Evolutionary conservation across 192 early-diverging fungal species (phyloP).

Genomic region (Neocallimastix lanati): DNA sequence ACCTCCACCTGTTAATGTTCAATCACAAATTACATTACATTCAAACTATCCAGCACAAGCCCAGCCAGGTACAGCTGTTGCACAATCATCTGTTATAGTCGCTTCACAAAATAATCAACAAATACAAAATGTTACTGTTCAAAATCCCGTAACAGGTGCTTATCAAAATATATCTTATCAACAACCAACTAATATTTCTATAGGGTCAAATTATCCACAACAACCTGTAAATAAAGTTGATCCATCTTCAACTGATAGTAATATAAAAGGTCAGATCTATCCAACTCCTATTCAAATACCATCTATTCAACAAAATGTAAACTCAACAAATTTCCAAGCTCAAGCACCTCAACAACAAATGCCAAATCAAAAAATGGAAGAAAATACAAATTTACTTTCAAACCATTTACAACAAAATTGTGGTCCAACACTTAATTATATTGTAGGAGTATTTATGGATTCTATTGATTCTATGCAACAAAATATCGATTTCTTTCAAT

Average conservation of each 20-base stretch:
- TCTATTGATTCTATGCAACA: not conserved
- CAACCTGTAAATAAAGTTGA: not conserved
- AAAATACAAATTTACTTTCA: not conserved
- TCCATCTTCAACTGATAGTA: not conserved
- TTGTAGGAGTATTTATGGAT: not conserved
- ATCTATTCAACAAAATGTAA: not conserved
- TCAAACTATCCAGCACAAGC: not conserved
- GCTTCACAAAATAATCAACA: not conserved
- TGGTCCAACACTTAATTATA: not conserved
- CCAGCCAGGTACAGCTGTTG: not conserved
- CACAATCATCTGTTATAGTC: not conserved
- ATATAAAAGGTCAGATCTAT: no score
- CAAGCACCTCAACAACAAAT: not conserved
- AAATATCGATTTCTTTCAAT: not conserved
- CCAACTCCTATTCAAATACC: not conserved
- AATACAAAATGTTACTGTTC: not conserved
- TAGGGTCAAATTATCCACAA: not conserved
- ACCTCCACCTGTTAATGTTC: not conserved
- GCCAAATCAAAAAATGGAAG: not conserved
- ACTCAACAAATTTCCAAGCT: not conserved
- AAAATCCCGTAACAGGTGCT: not conserved
- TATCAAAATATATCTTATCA: not conserved
- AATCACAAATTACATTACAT: not conserved
- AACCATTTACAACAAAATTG: not conserved
- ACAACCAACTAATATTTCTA: not conserved